phyloP scores from a whole-genome alignment of 306 rosid genomes.

The Senna siamea region DNA sequence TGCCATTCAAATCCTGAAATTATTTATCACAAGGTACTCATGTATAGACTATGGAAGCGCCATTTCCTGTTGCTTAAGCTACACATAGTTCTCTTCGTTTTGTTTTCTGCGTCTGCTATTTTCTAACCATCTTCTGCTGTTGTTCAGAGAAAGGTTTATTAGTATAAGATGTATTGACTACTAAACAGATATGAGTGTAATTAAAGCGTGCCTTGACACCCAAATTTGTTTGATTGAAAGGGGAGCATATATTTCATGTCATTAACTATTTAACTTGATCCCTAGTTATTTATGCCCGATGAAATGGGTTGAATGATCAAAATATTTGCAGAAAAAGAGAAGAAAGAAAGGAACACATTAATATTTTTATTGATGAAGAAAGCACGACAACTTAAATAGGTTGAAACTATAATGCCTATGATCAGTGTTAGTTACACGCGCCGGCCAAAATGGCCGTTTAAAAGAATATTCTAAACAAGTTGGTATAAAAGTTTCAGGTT shows the following conservation, averaged over 20 bases:
- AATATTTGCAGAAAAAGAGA: background rate
- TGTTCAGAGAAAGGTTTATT: background rate
- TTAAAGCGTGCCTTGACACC: background rate
- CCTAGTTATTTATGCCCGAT: too few relatives aligned
- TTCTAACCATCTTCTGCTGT: background rate
- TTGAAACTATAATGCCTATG: background rate
- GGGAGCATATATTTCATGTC: background rate
- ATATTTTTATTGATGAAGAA: background rate
- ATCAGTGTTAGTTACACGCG: background rate
- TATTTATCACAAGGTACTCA: too few relatives aligned
- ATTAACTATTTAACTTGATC: too few relatives aligned
- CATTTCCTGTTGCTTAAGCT: background rate
- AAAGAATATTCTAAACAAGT: background rate
- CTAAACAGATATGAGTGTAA: background rate
- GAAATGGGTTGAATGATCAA: too few relatives aligned
- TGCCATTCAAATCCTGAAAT: too few relatives aligned
- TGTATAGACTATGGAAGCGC: slow-evolving; percentile 18
- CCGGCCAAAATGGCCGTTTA: background rate
- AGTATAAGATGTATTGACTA: background rate
- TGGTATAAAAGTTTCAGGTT: background rate
- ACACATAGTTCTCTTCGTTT: background rate
- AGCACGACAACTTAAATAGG: background rate
- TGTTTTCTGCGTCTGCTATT: slow-evolving; percentile 24
- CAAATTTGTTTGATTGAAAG: background rate
- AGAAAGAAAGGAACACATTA: background rate